phyloP scores from a whole-genome alignment of 768 basidiomycete genomes.

The Strobilomyces echinocephalus region DNA sequence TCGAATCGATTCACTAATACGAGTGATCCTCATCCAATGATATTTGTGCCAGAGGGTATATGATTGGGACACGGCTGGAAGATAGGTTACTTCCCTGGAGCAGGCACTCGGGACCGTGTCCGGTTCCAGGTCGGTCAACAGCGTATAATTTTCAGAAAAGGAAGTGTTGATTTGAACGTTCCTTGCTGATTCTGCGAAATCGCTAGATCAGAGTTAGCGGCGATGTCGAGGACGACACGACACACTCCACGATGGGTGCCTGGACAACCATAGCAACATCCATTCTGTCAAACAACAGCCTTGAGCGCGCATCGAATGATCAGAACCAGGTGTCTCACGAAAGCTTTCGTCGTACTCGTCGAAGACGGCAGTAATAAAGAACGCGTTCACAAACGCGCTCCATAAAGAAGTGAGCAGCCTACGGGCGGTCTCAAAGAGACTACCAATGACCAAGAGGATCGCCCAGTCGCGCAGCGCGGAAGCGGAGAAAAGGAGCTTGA shows the following conservation, averaged over 20 bases:
- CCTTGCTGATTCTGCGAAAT: slow-evolving; percentile 35
- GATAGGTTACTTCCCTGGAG: slow-evolving; percentile 31
- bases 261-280: slow-evolving; percentile 67
- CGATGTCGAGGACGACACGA: not conserved
- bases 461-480: slow-evolving; percentile 59
- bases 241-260: slow-evolving; percentile 59
- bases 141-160: slow-evolving; percentile 27
- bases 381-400: slow-evolving; percentile 40
- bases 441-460: slow-evolving; percentile 59
- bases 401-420: slow-evolving; percentile 43
- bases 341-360: slow-evolving; percentile 53
- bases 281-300: slow-evolving; percentile 41
- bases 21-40: slow-evolving; percentile 28
- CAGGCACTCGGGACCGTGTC: slow-evolving; percentile 19
- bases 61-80: slow-evolving; percentile 31
- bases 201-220: not conserved
- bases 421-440: slow-evolving; percentile 54
- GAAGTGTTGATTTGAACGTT: slow-evolving; percentile 49
- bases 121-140: slow-evolving; percentile 17
- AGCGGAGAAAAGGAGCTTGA: slow-evolving; percentile 48
- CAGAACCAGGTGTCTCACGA: slow-evolving; percentile 34
- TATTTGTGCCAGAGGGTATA: slow-evolving; percentile 34
- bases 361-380: slow-evolving; percentile 62
- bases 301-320: not conserved
- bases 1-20: slow-evolving; percentile 15